Evolutionary conservation across 495 filamentous ascomycete species (phyloP), one percentile per base, ranked within the genome.

Genomic region (Clohesyomyces aquaticus): DNA sequence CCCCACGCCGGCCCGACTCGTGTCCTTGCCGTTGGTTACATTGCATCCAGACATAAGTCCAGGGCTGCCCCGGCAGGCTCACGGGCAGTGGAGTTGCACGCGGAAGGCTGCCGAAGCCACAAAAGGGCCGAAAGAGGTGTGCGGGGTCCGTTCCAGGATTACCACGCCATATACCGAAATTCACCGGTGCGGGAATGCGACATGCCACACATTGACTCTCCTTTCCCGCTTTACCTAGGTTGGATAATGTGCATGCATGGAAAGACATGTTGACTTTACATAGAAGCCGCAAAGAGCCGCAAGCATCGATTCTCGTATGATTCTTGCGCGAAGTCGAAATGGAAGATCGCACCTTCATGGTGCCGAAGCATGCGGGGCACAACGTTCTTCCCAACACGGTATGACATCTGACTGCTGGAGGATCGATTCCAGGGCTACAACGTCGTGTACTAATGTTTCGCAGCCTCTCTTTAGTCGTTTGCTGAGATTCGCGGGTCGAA

Each of bases 401-500:
- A 65, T 22, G 42, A 23, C 14, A 6, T 21, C 26, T 18, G 18
- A 42, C 22, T 12, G 16, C 27, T 52, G 21, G 6, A 42, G 29
- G 14, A 12, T 18, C 29, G 16, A 27, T 41, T 9, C 43, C 16
- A 29, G 18, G 22, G 6, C 32, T 38, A 45, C 10, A 19, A 22
- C 19, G 19, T 50, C 6, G 4, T 26, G 16, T 29, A 29, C 22
- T 63, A 38, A 63, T 42, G 4, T 28, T 3, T 50, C 14, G 18
- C 42, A 69, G 66, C 62, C 62, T 18, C 65, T 76, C 46, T 76
- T 76, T 67, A 65, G 49, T 58, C 71, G 72, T 43, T 61, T 76
- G n/a, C 47, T 76, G 19, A 63, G 74, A 27, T 70, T 72, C 50
- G 72, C 74, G 4, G 56, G 69, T 63, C 53, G 55, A 18, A 35